Evolutionary conservation across 2,329 filamentous ascomycete species (phyloP), one percentile per base, ranked within the genome.

Genomic region (Alternaria dauci): DNA sequence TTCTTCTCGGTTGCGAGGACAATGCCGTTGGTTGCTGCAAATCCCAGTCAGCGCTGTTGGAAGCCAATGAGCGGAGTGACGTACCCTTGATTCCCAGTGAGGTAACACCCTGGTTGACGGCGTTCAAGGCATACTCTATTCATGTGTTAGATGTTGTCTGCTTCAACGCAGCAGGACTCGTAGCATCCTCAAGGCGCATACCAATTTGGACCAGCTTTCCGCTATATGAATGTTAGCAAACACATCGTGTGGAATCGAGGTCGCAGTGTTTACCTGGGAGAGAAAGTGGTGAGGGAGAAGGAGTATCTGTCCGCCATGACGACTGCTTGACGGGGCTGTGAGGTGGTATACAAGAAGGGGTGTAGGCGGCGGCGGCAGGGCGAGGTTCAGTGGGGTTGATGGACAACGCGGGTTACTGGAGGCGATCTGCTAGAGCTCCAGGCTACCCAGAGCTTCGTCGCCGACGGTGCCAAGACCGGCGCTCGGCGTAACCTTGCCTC

Each of bases 1-100:
- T 99, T 99, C 89, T 99, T 99, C 84, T 99, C 95, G 67, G 95
- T 99, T 66, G 95, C 95, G 68, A 99, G 92, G 68, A 99, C 95
- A 79, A 99, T 97, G 74, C 95, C 95, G 82, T 99, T 99, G 72
- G 95, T 98, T 72, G 95, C 95, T 97, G 72, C 25, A 38, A n/a
- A 16, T 7, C 9, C 8, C 28, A 4, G 48, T 70, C 52, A 71
- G 65, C 39, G 8, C 9, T 41, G 23, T 34, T 41, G 16, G 23
- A 28, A 38, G n/a, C 18, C 20, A 26, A 26, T 48, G 41, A 16
- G 20, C 14, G 8, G 26, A 9, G 25, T 25, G 18, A 67, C 68
- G 23, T 84, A 94, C 94, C 94, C 89, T 99, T 99, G 85, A 99
- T 99, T 74, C 95, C 95, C 62, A 99, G 89, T 71, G 95, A 94